A percentile compares a stretch with the other conserved stretches of the same genome.
phyloP scores from a whole-genome alignment of 75 land plant species.

The Pinus tabuliformis region DNA sequence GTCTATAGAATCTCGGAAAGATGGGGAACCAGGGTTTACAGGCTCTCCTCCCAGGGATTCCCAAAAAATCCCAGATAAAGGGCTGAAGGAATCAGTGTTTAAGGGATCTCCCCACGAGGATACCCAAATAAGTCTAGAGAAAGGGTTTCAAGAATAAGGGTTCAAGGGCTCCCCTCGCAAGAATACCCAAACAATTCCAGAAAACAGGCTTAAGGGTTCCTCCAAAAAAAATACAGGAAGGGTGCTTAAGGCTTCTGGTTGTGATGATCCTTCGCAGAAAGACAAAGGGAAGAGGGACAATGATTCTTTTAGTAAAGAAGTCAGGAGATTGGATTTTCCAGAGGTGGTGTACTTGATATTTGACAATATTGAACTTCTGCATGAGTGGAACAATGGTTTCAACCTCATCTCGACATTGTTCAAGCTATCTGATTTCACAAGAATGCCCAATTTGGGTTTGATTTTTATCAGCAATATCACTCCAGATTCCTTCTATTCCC shows the following conservation, averaged over 20 bases:
- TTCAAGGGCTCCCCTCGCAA: not conserved
- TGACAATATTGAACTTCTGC: slow-evolving; percentile 77
- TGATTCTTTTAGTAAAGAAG: not conserved
- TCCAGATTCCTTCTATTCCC: slow-evolving; percentile 62
- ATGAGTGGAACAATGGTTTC: slow-evolving; percentile 71
- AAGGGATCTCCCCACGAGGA: not conserved
- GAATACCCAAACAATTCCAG: not conserved
- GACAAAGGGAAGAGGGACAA: slow-evolving; percentile 9
- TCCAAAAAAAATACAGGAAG: slow-evolving; percentile 7
- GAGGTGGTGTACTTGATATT: slow-evolving; percentile 75
- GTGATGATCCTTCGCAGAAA: slow-evolving; percentile 8
- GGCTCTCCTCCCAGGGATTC: not conserved
- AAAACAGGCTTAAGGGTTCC: not conserved
- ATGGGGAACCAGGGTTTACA: not conserved
- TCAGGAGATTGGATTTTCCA: not conserved
- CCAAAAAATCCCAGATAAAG: not conserved
- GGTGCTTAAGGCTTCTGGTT: slow-evolving; percentile 13
- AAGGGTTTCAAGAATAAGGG: not conserved
- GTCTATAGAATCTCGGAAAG: not conserved
- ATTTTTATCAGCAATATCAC: slow-evolving; percentile 76
- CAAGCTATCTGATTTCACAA: slow-evolving; percentile 54
- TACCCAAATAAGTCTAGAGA: not conserved
- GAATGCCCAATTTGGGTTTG: slow-evolving; percentile 72
- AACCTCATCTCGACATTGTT: slow-evolving; percentile 59
- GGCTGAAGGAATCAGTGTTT: not conserved